These are phyloP conservation scores for Aphanocladium album DNA, from an alignment of 2,329 filamentous ascomycete genomes.

Conservation along the genomic window DNA sequence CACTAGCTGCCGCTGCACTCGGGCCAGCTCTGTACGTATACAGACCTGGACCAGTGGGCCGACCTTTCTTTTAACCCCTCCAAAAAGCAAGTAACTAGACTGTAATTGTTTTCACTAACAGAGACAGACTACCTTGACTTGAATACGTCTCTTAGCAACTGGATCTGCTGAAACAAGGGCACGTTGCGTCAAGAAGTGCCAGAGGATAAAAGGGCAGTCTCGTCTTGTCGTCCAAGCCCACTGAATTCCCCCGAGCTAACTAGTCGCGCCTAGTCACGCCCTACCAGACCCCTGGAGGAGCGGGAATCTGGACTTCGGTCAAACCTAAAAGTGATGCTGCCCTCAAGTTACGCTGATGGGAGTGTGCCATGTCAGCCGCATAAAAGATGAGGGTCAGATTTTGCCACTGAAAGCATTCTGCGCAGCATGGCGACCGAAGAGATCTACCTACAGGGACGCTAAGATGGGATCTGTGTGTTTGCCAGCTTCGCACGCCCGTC, in stretches of 20 bases:
- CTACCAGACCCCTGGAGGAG: not conserved
- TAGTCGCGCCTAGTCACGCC: not conserved
- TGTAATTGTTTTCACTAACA: not conserved
- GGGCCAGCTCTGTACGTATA: not conserved
- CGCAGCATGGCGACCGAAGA: not conserved
- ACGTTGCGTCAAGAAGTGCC: not conserved
- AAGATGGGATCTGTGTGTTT: no score
- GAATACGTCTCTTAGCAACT: not conserved
- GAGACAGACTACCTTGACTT: not conserved
- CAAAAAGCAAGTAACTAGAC: constrained; percentile 10
- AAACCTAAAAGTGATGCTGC: not conserved
- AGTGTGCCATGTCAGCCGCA: not conserved
- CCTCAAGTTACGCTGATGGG: not conserved
- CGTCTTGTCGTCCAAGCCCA: not conserved
- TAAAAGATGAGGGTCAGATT: no score
- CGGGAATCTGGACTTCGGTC: not conserved
- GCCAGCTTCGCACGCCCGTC: no score
- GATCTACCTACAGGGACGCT: no score
- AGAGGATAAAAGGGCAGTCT: not conserved
- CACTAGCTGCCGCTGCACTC: not conserved
- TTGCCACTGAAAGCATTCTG: not conserved
- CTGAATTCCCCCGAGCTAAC: not conserved
- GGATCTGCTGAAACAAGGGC: not conserved
- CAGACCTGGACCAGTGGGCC: not conserved
- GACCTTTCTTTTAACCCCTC: constrained; percentile 3